Evolutionary conservation across 2,329 filamentous ascomycete genomes (phyloP), one percentile per base, ranked within the genome.

Genomic region (Arthrobotrys sphaeroides): DNA sequence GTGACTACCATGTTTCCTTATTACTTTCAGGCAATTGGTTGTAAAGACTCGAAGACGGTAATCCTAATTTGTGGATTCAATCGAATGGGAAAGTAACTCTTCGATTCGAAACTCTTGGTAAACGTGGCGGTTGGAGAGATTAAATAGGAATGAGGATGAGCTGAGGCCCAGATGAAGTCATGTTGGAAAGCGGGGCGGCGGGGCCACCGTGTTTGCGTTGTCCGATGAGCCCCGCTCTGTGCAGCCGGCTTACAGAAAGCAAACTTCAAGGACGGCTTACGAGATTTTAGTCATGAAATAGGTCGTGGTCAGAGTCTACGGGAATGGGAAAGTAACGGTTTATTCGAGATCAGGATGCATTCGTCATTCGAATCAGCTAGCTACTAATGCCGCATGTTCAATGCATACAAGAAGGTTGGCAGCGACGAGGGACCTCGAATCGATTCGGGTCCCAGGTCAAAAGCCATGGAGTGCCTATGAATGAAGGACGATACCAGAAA

Each of bases 141-240:
- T 60, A 60, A 28, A 53, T 31, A 43, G 36, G 61, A 66, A 55
- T 43, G 61, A 45, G 59, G 33, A 26, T 31, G 64, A 47, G 49
- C 33, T 31, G 38, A 33, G 55, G 45, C 49, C 42, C 49, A 47
- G 42, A 67, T 43, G 55, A 60, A 60, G 55, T 60, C 36, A 60
- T 43, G 55, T 59, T 55, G 66, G 47, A 49, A 60, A 53, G 66
- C 53, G 65, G 53, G 53, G 65, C 42, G n/a, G 65, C 28, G 66
- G 53, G 65, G 65, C 31, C 24, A 49, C 47, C 22, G 42, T 67
- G 55, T 55, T 51, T 72, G 67, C 67, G 67, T 72, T 72, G 67
- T 49, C 28, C 26, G 24, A 45, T 61, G 59, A 47, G 66, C 67
- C 67, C 67, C 67, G 67, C 59, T 64, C 67, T 64, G 65, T 68